Conservation (phyloP, 2,329 filamentous ascomycete genomes). For the Hawksworthiomyces lignivorus region DNA sequence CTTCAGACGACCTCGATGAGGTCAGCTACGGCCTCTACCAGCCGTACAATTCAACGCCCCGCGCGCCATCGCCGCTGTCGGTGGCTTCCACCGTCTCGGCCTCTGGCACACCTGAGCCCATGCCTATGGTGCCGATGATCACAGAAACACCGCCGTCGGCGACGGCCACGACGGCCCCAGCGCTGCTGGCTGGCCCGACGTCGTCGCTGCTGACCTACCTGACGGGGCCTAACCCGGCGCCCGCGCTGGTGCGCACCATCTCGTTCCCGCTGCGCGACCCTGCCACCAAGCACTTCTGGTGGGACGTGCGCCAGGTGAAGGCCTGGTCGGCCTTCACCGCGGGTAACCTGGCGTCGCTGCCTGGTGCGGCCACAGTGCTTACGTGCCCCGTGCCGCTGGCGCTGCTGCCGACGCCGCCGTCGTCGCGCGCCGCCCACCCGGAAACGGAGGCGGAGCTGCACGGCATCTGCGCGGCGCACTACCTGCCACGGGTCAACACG, state of each 20-base stretch:
- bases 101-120: slow-evolving; percentile 30
- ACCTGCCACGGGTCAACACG: slow-evolving; percentile 79
- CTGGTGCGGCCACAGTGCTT: slow-evolving; percentile 64
- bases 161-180: slow-evolving; percentile 64
- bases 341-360: slow-evolving; percentile 62
- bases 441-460: slow-evolving; percentile 73
- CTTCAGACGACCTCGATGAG: slow-evolving; percentile 16
- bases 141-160: slow-evolving; percentile 77
- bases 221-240: slow-evolving; percentile 70
- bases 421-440: slow-evolving; percentile 55
- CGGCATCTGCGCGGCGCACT: slow-evolving; percentile 67
- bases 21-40: slow-evolving; percentile 42
- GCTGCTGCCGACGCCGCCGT: slow-evolving; percentile 49
- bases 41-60: slow-evolving; percentile 36
- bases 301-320: slow-evolving; percentile 83
- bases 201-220: slow-evolving; percentile 75
- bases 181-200: slow-evolving; percentile 64
- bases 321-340: slow-evolving; percentile 76
- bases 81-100: slow-evolving; percentile 22
- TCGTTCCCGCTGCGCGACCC: slow-evolving; percentile 60
- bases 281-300: slow-evolving; percentile 83
- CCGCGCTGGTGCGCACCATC: slow-evolving; percentile 72
- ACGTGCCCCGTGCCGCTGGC: slow-evolving; percentile 57
- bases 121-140: slow-evolving; percentile 67
- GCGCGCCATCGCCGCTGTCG: slow-evolving; percentile 38